Conservation (phyloP, 352 stramenopile genomes). For the Sclerospora graminicola region DNA sequence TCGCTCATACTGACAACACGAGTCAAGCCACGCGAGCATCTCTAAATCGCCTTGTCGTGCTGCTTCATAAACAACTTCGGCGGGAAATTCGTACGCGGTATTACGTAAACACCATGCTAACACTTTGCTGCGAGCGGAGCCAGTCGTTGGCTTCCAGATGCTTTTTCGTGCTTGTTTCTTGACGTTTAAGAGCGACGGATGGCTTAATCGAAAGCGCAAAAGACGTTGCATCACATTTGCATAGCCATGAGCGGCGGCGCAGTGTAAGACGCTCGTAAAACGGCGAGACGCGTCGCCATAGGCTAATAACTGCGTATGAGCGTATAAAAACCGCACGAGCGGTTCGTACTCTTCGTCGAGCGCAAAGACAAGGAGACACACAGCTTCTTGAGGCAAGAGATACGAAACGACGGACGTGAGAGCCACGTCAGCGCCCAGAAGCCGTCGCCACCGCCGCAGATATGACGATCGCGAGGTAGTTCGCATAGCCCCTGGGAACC, state of each 20-base stretch:
- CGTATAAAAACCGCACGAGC: constrained; percentile 21
- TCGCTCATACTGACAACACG: constrained; percentile 24
- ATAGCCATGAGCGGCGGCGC: constrained; percentile 20
- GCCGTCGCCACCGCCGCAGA: constrained; percentile 13
- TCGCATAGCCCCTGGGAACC: not conserved
- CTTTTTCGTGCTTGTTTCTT: constrained; percentile 1
- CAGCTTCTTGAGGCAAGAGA: constrained; percentile 18
- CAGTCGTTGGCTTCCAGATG: not conserved
- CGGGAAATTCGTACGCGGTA: constrained; percentile 20
- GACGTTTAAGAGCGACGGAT: constrained; percentile 4
- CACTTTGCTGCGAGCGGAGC: constrained; percentile 2
- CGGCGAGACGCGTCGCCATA: constrained; percentile 15
- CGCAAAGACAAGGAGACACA: constrained; percentile 24
- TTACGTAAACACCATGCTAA: constrained; percentile 28
- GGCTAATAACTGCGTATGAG: constrained; percentile 17
- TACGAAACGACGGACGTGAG: constrained; percentile 12
- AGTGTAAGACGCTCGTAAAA: constrained; percentile 27
- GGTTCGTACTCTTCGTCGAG: constrained; percentile 18
- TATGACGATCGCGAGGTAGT: not conserved
- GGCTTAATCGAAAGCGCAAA: constrained; percentile 19
- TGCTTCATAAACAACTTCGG: constrained; percentile 32
- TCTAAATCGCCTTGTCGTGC: constrained; percentile 22
- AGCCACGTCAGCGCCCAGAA: constrained; percentile 12
- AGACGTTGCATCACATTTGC: constrained; percentile 23
- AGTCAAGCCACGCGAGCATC: constrained; percentile 32